Base-by-base conservation (phyloP, 352 stramenopile species). In the Phytophthora cactorum region DNA sequence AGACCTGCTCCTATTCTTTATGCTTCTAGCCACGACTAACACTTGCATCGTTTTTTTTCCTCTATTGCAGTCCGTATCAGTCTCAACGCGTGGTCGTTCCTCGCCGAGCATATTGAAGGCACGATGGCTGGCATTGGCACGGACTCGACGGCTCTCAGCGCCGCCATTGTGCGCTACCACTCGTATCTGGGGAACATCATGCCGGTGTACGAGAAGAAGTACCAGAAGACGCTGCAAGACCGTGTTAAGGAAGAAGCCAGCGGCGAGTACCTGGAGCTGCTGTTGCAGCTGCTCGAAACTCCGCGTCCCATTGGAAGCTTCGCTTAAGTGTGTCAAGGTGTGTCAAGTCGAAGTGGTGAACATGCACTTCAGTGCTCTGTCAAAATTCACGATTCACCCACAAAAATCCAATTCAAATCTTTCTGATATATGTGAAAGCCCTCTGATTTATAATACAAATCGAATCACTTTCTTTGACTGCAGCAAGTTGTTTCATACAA, bases 121-220 rank as follows among this genome's bases (percentile, higher is more conserved):
- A 76, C 86, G 27, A 94, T 94, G 86, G 74, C 75, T 11, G 84
- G 84, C 52, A 53, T 88, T 8, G 86, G 86, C 68, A 93, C 86
- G 4, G 84, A 92, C 60, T 78, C 90, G 68, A 81, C 74, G 29
- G 81, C 79, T 49, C 74, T 94, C 9, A 86, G 74, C 47, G 72
- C 81, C 34, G 68, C 84, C 17, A 66, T 92, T 54, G 82, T 94
- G 52, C 84, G 86, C 41, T 94, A 92, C 70, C 81, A 92, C 65
- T 43, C 67, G 54, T 87, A 86, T 64, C 67, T 92, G 45, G 29
- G 57, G n/a, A 64, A 81, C 34, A 75, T 94, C 57, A 73, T 76
- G 49, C 60, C 70, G 15, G 68, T 72, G 27, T 94, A 84, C 61
- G 72, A 91, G 66, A 67, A 74, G 34, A 81, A 82, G 56, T 88